phyloP scores from a whole-genome alignment of 2,329 filamentous ascomycete species.

The Aureobasidium melanogenum region DNA sequence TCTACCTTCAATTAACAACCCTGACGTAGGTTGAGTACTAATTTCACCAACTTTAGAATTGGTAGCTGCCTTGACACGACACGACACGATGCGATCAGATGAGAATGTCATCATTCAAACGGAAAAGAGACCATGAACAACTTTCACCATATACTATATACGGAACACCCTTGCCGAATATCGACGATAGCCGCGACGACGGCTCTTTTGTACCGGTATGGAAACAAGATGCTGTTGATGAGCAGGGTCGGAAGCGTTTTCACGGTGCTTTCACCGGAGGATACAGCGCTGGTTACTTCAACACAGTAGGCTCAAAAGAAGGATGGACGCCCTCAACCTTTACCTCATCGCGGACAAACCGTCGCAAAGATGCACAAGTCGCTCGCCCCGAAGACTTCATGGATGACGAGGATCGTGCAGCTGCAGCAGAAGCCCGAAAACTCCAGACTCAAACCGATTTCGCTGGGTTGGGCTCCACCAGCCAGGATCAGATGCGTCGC shows the following conservation, averaged over 20 bases:
- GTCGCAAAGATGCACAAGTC: slow-evolving; percentile 57
- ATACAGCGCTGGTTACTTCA: slow-evolving; percentile 96
- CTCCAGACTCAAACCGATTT: slow-evolving; percentile 68
- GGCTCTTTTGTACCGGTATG: slow-evolving; percentile 90
- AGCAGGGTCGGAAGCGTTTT: slow-evolving; percentile 77
- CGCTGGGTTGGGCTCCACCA: slow-evolving; percentile 63
- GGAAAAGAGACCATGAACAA: slow-evolving; percentile 62
- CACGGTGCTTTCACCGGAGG: slow-evolving; percentile 96
- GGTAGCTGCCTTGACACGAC: slow-evolving; percentile 13
- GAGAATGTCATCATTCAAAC: slow-evolving; percentile 68
- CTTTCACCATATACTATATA: slow-evolving; percentile 69
- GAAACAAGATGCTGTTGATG: slow-evolving; percentile 96
- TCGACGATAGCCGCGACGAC: slow-evolving; percentile 74
- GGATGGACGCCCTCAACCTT: slow-evolving; percentile 93
- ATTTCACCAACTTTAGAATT: no score
- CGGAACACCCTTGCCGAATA: slow-evolving; percentile 74
- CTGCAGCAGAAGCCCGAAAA: slow-evolving; percentile 68
- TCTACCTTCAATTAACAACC: no score
- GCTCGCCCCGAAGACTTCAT: slow-evolving; percentile 84
- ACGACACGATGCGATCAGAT: slow-evolving; percentile 15
- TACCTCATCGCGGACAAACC: slow-evolving; percentile 76
- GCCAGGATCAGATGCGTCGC: slow-evolving; percentile 42
- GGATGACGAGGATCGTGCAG: slow-evolving; percentile 91
- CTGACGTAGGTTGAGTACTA: slow-evolving; percentile 11
- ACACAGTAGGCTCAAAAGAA: slow-evolving; percentile 96